Conservation (phyloP, 148 eudicot species). For the Dysphania ambrosioides region DNA sequence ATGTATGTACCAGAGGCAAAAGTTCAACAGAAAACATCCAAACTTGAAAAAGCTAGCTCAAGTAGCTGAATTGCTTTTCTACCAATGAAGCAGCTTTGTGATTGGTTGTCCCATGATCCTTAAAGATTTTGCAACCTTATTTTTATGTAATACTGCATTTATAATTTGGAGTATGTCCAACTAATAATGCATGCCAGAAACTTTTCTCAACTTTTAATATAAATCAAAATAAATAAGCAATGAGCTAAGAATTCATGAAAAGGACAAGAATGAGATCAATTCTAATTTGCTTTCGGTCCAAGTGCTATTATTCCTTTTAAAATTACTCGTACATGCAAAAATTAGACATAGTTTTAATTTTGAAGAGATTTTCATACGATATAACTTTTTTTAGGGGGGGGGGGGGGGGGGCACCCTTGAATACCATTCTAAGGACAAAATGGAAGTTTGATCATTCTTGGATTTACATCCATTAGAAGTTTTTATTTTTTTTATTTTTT, state of each 20-base stretch:
- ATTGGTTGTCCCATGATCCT: slow-evolving; percentile 7
- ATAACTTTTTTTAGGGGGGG: too few species aligned
- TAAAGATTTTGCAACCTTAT: background rate
- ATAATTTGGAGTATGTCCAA: background rate
- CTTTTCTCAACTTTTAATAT: background rate
- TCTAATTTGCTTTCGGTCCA: background rate
- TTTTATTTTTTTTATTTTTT: too few species aligned
- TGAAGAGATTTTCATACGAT: background rate
- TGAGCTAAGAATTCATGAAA: background rate
- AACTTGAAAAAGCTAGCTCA: background rate
- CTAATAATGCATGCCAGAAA: too few species aligned
- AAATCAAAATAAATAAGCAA: background rate
- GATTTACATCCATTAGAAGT: too few species aligned
- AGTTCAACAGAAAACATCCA: background rate
- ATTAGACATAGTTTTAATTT: background rate
- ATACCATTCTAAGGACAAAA: too few species aligned
- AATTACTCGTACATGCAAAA: background rate
- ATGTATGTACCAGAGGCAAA: background rate
- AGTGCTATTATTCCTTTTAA: background rate
- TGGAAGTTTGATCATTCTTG: too few species aligned
- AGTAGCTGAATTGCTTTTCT: background rate
- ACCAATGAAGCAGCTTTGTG: background rate
- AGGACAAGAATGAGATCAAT: background rate
- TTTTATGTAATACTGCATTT: background rate
- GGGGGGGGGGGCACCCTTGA: too few species aligned